Base-by-base conservation (phyloP, 73 alveolate species). In the Tetrahymena malaccensis region DNA sequence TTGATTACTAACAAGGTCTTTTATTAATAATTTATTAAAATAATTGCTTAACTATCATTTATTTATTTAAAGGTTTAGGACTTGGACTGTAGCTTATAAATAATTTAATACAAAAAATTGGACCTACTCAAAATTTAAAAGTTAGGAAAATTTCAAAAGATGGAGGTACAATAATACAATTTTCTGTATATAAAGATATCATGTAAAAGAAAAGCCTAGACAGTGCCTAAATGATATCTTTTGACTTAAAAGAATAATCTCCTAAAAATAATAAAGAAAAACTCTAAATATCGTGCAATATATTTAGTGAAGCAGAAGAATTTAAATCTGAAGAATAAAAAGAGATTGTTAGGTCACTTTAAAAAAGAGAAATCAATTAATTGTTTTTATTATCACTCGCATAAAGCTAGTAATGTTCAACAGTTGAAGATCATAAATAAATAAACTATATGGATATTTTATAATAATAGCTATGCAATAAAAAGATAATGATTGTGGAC, bases 401-500 rank as follows among this genome's bases (percentile, higher is more conserved):
- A 11, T n/a, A 70, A 70, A 70, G 89, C 37, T 70, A 70, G 25
- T 4, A 70, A 15, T 50, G 83, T 15, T 50, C 83, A 15, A 50
- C 13, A 19, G 27, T 15, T 50, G 5, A 50, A 50, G 27, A 21
- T 50, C 7, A 21, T 2, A 50, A 50, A 3, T 50, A 50, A 21
- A 19, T 19, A 5, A 50, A 50, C 16, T 50, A 19, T 50, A 50
- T 50, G 83, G 13, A 50, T 15, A 21, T 50, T 50, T 70, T 70
- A 31, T n/a, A 31, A 27, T 43, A 70, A 27, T 25, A 70, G 37
- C 40, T 70, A 27, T 70, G 21, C 6, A 70, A 70, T 70, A 70
- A 70, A 31, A 89, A 55, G 85, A 93, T 95, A 33, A 38, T 95
- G 84, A 95, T 95, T 19, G 95, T 89, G 17, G 97, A 95, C 55